These are phyloP conservation scores for Sutorius australiensis DNA, from an alignment of 768 basidiomycete genomes.

Conservation along the genomic window DNA sequence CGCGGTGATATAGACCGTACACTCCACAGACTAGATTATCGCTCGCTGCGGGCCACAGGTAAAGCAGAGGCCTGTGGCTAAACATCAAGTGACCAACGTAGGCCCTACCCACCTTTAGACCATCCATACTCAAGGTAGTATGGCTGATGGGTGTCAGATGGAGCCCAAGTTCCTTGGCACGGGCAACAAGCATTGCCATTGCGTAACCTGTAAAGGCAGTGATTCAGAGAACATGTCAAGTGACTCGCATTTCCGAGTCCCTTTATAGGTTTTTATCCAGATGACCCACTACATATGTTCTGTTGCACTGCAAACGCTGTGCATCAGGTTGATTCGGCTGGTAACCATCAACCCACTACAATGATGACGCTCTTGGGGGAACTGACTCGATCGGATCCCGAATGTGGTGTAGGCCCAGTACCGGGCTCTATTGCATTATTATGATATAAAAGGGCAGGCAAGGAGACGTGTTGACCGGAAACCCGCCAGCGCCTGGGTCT, in stretches of 20 bases:
- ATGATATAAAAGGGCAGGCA: neutral
- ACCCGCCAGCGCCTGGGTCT: neutral
- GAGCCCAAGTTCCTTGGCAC: neutral
- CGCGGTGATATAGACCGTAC: neutral
- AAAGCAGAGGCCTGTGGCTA: neutral
- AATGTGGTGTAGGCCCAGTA: neutral
- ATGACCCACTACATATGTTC: neutral
- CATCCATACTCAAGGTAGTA: neutral
- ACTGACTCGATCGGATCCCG: no score
- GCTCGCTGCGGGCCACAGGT: neutral
- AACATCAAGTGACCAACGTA: no score
- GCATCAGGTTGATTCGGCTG: neutral
- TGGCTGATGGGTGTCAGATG: neutral
- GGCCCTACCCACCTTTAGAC: no score
- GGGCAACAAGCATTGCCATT: neutral
- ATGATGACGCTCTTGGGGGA: no score
- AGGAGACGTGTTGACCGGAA: neutral
- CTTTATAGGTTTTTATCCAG: neutral
- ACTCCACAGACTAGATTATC: no score
- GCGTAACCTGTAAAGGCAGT: neutral
- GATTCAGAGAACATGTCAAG: neutral
- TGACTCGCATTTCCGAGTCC: neutral
- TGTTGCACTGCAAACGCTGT: neutral
- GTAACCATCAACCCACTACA: no score
- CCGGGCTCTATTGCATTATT: no score